phyloP scores from a whole-genome alignment of 176 grass and related monocot genomes.

The Avena sativa region DNA sequence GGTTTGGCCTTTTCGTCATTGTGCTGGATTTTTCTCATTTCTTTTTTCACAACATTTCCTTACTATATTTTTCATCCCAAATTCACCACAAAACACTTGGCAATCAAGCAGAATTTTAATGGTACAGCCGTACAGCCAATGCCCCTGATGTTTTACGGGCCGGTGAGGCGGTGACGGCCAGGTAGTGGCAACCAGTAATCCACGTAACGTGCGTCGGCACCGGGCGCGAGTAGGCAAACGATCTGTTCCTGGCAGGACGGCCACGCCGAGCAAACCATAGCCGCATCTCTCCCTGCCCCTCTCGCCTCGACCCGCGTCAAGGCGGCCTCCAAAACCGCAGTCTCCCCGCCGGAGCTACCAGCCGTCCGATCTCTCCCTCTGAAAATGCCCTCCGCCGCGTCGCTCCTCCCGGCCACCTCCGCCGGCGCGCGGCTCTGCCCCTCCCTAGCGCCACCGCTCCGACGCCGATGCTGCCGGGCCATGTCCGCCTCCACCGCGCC shows the following conservation, averaged over 20 bases:
- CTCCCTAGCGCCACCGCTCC: not conserved
- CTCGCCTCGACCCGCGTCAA: not conserved
- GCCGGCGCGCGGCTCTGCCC: constrained; percentile 30
- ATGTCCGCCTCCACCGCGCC: not conserved
- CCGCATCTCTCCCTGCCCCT: not conserved
- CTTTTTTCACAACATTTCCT: not conserved
- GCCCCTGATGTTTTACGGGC: not conserved
- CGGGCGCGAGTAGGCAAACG: not conserved
- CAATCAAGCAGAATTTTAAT: not conserved
- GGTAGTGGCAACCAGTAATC: not conserved
- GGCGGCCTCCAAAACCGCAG: not conserved
- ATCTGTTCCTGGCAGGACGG: not conserved
- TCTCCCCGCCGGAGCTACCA: not conserved
- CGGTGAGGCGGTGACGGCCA: too few relatives aligned
- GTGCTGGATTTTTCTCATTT: not conserved
- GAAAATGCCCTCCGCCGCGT: constrained; percentile 29
- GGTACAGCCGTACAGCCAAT: too few relatives aligned
- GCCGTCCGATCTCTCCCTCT: not conserved
- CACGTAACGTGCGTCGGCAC: not conserved
- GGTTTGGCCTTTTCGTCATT: not conserved
- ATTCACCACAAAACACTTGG: not conserved
- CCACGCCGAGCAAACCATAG: not conserved
- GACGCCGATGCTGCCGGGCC: not conserved
- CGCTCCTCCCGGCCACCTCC: constrained; percentile 46
- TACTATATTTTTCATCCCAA: not conserved